Conservation (phyloP, 2,329 filamentous ascomycete genomes). For the Ceratocystis huliohia region DNA sequence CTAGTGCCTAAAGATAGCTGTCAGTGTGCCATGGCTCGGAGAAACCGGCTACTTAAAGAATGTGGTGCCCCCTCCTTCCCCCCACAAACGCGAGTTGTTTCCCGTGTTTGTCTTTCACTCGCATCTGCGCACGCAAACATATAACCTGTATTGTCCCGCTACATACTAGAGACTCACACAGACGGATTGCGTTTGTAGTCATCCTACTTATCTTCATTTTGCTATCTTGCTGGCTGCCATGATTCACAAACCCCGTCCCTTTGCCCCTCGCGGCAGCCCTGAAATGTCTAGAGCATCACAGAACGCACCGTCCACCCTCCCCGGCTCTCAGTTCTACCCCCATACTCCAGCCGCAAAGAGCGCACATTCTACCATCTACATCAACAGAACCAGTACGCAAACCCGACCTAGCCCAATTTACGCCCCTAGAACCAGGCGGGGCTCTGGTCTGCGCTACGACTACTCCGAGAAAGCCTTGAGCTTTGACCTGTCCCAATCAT, state of each 20-base stretch:
- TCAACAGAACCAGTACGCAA: not conserved
- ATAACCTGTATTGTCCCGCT: not conserved
- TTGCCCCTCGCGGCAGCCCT: not conserved
- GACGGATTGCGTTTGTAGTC: not conserved
- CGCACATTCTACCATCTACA: not conserved
- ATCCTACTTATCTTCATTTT: not conserved
- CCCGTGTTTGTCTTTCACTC: slow-evolving; percentile 3
- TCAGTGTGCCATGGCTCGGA: not conserved
- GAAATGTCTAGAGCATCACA: not conserved
- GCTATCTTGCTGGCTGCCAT: not conserved
- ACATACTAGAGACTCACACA: not conserved
- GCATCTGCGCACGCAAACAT: slow-evolving; percentile 1
- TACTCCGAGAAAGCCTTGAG: not conserved
- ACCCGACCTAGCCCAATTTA: not conserved
- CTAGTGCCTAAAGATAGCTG: not conserved
- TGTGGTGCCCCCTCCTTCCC: not conserved
- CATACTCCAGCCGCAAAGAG: not conserved
- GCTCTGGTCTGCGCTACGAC: not conserved
- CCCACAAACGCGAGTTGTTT: not conserved
- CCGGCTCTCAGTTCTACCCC: not conserved
- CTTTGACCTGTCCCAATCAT: not conserved
- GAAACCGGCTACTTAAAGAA: not conserved
- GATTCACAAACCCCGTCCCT: not conserved
- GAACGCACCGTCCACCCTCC: not conserved
- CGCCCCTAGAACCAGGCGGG: not conserved